Evolutionary conservation across 192 early-diverging fungal genomes (phyloP).

Genomic region (Chytriomyces confervae): DNA sequence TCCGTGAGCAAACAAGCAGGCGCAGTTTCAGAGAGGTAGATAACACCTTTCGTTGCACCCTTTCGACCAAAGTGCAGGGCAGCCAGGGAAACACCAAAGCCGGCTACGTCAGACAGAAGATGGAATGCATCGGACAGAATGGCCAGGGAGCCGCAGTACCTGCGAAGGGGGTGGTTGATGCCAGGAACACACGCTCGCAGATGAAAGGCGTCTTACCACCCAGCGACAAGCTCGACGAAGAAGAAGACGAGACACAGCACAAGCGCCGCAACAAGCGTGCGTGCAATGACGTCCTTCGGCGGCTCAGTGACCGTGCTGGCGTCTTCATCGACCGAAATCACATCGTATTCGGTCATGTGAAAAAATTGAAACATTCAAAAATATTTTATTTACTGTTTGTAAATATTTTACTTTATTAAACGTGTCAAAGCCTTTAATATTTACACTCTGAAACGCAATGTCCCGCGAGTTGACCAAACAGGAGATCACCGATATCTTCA

Average conservation of each 20-base stretch:
- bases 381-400: not conserved
- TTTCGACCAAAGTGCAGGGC: slow-evolving; percentile 52
- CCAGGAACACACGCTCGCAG: no score
- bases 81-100: slow-evolving; percentile 67
- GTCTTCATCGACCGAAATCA: not conserved
- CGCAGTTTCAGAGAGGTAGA: not conserved
- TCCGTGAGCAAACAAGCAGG: slow-evolving; percentile 41
- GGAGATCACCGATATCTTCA: slow-evolving; percentile 71
- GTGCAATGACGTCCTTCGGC: not conserved
- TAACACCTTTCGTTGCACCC: not conserved
- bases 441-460: not conserved
- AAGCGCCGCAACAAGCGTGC: slow-evolving; percentile 60
- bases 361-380: not conserved
- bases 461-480: slow-evolving; percentile 51
- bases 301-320: not conserved
- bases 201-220: slow-evolving; percentile 5
- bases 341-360: not conserved
- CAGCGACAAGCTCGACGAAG: slow-evolving; percentile 61
- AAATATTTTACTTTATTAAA: not conserved
- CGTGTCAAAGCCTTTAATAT: not conserved
- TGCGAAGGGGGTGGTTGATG: not conserved
- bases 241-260: slow-evolving; percentile 61
- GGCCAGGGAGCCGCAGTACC: slow-evolving; percentile 56
- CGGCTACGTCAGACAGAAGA: slow-evolving; percentile 66
- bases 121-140: slow-evolving; percentile 72